Base-by-base conservation (phyloP, 352 stramenopile species). In the Phytophthora europaea region DNA sequence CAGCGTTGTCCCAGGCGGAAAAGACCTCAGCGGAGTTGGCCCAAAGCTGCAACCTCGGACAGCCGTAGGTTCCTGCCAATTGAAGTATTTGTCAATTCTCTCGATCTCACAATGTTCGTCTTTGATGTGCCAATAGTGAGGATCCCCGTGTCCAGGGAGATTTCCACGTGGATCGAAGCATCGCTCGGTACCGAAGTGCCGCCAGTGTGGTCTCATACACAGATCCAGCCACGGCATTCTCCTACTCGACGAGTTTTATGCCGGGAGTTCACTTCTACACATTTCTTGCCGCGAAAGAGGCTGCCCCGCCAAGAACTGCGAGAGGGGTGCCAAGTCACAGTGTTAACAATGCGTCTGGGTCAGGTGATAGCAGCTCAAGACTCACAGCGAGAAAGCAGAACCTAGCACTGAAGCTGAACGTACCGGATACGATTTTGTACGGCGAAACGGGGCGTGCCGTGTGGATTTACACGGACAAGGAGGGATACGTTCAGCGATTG, bases 401-500 rank as follows among this genome's bases (percentile, higher is more conserved):
- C 36, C 18, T 56, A 31, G 48, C 38, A 26, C 61, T 94, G 8
- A 85, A 85, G 28, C 82, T 94, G 72, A 90, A 85, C 67, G 82
- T 96, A 12, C 89, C 89, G 0, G 86, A 96, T 51, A 96, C 89
- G 5, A 86, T 96, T 53, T 79, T 96, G 40, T 96, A 94, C 36
- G 89, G 89, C 5, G 89, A 93, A 52, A 91, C 83, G 0, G 87
- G 87, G 1, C 86, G 82, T 3, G 87, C 84, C 3, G 73, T 94
- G 28, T 93, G 86, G 82, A 67, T 96, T 38, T 93, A 90, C 69
- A 91, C 75, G 0, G 86, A 94, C 56, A 84, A 89, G 45, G 71
- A 92, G 5, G 89, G 89, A 6, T 85, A 84, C 20, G 82, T 95
- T 1, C 85, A 92, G 53, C 78, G 87, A 15, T 75, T 70, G 10